Base-by-base conservation (phyloP, 2,329 filamentous ascomycete species). In the Colletotrichum sp. region DNA sequence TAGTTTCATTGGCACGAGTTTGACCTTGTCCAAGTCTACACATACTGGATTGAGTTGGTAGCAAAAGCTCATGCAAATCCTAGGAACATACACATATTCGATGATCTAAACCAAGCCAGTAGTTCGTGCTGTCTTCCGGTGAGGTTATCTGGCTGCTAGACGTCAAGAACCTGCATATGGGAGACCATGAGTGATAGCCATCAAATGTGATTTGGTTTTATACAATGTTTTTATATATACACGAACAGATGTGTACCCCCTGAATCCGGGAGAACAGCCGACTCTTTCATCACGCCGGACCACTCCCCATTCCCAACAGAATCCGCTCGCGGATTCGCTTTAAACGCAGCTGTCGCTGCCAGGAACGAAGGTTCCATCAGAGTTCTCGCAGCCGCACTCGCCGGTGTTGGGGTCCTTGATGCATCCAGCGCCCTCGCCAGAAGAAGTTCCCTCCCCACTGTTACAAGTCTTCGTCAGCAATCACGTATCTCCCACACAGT, bases 341-440 rank as follows among this genome's bases (percentile, higher is more conserved):
- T 52, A 75, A 21, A 24, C 67, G 36, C 74, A 76, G 74, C 60
- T 68, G 28, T 60, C 48, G 28, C 64, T 64, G 58, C 74, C 74
- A 18, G 74, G 21, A 61, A 76, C 15, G 10, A 76, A 76, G 4
- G 70, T 76, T 6, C 74, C 74, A 9, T 76, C 74, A 26, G 74
- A 76, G 70, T 76, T 74, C 64, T 74, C 74, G 58, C 74, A 76
- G 8, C 74, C 74, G 36, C 74, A 76, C 32, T 68, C 58, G 70
- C 70, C 70, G n/a, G 64, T 76, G n/a, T 48, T 65, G 58, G 73
- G 73, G 70, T 75, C 73, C 64, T 65, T 73, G 70, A 75, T 75
- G 43, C 73, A 75, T 8, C 64, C 73, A 26, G 64, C 60, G 21
- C 73, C 70, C 43, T 58, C 64, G 18, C 70, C 70, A 24, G 16